Percentiles rank a stretch among this genome's conserved stretches.
These are phyloP conservation scores for Physocladia obscura DNA, from an alignment of 192 early-diverging fungal species.

Conservation along the genomic window DNA sequence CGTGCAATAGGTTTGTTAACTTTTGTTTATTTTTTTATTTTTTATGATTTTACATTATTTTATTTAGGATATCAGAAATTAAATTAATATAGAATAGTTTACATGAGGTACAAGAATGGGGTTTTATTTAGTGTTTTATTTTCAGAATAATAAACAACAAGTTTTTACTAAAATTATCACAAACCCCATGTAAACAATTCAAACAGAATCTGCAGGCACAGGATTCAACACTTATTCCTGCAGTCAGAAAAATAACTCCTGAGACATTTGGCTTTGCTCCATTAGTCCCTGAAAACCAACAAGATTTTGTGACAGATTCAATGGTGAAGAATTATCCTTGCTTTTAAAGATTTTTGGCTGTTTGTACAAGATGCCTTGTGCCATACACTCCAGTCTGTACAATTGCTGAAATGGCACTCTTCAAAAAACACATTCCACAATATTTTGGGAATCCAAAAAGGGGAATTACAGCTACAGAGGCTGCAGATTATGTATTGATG, in stretches of 20 bases:
- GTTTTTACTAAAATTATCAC: no score
- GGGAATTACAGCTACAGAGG: background rate
- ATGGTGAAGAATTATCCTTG: background rate
- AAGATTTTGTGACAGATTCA: background rate
- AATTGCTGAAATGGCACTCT: background rate
- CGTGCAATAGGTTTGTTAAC: background rate
- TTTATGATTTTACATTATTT: no score
- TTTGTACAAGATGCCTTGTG: background rate
- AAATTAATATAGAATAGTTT: no score
- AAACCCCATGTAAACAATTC: no score
- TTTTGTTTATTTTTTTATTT: no score
- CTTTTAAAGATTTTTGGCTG: background rate
- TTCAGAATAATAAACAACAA: no score
- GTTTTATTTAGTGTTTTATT: no score
- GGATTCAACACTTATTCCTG: no score
- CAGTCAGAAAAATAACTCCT: background rate
- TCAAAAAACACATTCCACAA: slow-evolving; percentile 5
- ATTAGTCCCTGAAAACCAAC: background rate
- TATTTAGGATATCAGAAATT: no score
- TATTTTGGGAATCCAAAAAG: background rate
- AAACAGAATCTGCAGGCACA: no score
- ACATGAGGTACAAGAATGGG: no score
- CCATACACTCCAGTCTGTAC: background rate
- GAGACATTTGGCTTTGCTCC: background rate
- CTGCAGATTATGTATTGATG: background rate